Evolutionary conservation across 2,329 filamentous ascomycete genomes (phyloP), one percentile per base, ranked within the genome.

Genomic region (Trichoderma guizhouense): DNA sequence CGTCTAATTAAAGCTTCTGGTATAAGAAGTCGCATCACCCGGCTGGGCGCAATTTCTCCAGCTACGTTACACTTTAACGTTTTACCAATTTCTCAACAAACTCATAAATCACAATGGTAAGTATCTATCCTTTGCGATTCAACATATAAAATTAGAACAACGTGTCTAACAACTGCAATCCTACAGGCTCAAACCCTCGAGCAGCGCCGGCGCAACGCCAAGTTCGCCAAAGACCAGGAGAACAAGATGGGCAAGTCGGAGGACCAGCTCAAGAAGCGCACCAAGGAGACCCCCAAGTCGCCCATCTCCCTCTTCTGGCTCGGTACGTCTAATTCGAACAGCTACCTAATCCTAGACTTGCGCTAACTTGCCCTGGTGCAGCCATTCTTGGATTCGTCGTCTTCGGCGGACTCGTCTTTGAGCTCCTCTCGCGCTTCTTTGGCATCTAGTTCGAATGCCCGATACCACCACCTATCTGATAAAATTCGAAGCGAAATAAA

Each of bases 121-220:
- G 57, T n/a, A 32, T 43, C 12, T 12, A 32, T 18, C 15, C 3
- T 5, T 9, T 11, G 32, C 15, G 5, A 30, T 58, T n/a, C 7
- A 34, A 21, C 14, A 32, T 24, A 57, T 5, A 6, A 12, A 53
- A 24, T 7, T 1, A 24, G n/a, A 3, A 24, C 7, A 12, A 51
- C n/a, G 12, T 2, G 34, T 15, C 51, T 28, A 8, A 57, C 64
- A 57, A 15, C 2, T 3, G 18, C 24, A 7, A 36, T 28, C 30
- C 30, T 24, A 36, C 65, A 94, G 92, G 92, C 90, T 77, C 93
- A 95, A 91, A 96, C 93, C 76, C 93, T 91, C 76, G 89, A 93
- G 82, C 93, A 96, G 86, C 91, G 93, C 81, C 90, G 90, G 79
- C 90, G 91, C 74, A 96, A 96, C 85, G 89, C 89, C 79, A 92